Base-by-base conservation (phyloP, 2,329 filamentous ascomycete genomes). In the Cercospora sojina region DNA sequence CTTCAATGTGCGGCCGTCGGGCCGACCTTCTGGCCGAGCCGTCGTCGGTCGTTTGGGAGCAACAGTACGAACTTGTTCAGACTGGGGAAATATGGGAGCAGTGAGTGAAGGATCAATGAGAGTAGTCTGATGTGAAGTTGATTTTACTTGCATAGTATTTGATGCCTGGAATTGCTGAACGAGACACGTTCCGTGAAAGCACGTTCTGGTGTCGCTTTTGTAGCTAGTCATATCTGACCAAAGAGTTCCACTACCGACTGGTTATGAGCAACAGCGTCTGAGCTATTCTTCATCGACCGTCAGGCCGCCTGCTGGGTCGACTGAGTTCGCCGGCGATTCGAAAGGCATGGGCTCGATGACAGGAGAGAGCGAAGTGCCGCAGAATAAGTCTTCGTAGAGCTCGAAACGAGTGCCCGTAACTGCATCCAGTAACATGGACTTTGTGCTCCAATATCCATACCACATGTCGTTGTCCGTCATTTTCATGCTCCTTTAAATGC, bases 301-400 rank as follows among this genome's bases (percentile, higher is more conserved):
- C 62, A 55, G 55, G 62, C 56, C 62, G 43, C 41, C 56, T 31
- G 29, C 29, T 60, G 27, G 29, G 56, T 64, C 62, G 56, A 31
- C 55, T 31, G 49, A 60, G 58, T 65, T 56, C 49, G 63, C 57
- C 47, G 58, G 47, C 27, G 63, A 51, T 65, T 27, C 63, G 63
- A 61, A 61, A 43, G 32, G 20, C 63, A 61, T 65, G 47, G 63
- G 8, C 58, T 55, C 32, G 32, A 61, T 43, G 53, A 58, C 47
- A 49, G 53, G 41, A 51, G n/a, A 49, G 58, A 61, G 47, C 41
- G 38, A 57, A 61, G 63, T 51, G 63, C 58, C 58, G 16, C 56
- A 23, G 59, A 49, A 20, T 9, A 51, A 49, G 49, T 61, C 63
- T 47, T 32, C 13, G 57, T 18, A 25, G 63, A 60, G 57, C 57